Evolutionary conservation across 2,329 filamentous ascomycete genomes (phyloP).

Genomic region (Colletotrichum plurivorum): DNA sequence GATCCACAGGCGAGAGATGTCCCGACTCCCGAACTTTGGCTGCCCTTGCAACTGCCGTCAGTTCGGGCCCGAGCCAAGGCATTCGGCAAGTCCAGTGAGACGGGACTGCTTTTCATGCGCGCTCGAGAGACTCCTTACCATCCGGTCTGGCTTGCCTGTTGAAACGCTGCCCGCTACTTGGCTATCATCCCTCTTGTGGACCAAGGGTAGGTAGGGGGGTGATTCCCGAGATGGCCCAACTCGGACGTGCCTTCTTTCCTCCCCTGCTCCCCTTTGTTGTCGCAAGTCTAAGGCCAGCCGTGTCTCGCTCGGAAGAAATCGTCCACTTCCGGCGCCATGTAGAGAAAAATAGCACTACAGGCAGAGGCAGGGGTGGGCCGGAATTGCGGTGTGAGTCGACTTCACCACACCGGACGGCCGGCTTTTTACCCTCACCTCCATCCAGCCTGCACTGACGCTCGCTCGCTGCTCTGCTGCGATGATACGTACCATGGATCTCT

Average conservation of each 20-base stretch:
- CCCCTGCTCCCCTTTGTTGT: background rate
- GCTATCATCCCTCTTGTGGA: too few relatives aligned
- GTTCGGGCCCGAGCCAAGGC: background rate
- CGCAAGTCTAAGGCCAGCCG: background rate
- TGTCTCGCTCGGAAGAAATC: too few relatives aligned
- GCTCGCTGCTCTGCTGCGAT: background rate
- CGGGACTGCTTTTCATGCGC: background rate
- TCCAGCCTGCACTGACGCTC: background rate
- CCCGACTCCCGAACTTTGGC: constrained; percentile 3
- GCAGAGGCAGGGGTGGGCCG: background rate
- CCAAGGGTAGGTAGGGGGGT: too few relatives aligned
- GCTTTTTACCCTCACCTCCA: background rate
- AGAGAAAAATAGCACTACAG: too few relatives aligned
- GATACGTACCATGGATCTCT: constrained; percentile 14
- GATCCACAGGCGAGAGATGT: constrained; percentile 7
- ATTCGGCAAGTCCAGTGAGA: background rate
- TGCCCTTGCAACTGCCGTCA: constrained; percentile 11
- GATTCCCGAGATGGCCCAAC: background rate
- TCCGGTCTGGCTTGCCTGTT: background rate
- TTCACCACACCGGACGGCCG: background rate
- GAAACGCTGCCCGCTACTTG: constrained; percentile 9
- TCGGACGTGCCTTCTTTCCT: background rate
- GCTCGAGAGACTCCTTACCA: background rate
- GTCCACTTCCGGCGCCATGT: too few relatives aligned
- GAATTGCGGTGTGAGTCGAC: constrained; percentile 17